These are phyloP conservation scores for Ascochyta pisi DNA, from an alignment of 2,329 filamentous ascomycete genomes.

Conservation along the genomic window DNA sequence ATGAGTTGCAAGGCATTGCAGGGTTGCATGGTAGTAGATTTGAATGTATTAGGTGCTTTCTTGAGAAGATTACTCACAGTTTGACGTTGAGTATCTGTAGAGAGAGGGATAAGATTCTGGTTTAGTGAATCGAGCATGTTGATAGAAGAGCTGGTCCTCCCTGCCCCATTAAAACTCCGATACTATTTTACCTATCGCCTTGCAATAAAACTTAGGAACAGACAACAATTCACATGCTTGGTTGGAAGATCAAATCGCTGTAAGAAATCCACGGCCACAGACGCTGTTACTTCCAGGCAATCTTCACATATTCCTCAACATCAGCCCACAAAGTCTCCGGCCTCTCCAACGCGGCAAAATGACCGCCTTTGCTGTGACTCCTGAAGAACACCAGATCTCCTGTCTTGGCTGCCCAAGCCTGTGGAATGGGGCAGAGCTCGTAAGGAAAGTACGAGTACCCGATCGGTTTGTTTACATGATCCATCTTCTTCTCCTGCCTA, in stretches of 20 bases:
- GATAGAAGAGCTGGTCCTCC: no score
- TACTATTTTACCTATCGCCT: no score
- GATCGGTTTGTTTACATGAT: slow-evolving; percentile 50
- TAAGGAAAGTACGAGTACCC: slow-evolving; percentile 55
- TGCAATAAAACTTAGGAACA: no score
- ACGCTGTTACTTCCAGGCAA: slow-evolving; percentile 36
- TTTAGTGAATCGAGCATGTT: no score
- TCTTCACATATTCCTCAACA: slow-evolving; percentile 53
- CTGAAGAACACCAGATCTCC: slow-evolving; percentile 48
- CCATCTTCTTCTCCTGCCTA: slow-evolving; percentile 39
- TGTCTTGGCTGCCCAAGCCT: slow-evolving; percentile 49
- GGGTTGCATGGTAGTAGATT: no score
- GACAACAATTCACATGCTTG: no score
- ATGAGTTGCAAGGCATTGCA: neutral
- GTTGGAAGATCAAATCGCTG: neutral
- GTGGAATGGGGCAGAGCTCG: slow-evolving; percentile 51
- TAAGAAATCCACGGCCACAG: neutral
- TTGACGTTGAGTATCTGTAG: neutral
- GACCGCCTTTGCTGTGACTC: slow-evolving; percentile 47
- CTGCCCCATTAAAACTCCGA: no score
- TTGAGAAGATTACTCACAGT: neutral
- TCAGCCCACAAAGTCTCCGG: slow-evolving; percentile 53
- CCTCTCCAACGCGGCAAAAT: slow-evolving; percentile 60
- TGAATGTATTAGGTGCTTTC: no score
- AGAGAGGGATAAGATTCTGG: no score